Evolutionary conservation across 2,329 filamentous ascomycete species (phyloP), one percentile per base, ranked within the genome.

Genomic region (Cryphonectria carpinicola): DNA sequence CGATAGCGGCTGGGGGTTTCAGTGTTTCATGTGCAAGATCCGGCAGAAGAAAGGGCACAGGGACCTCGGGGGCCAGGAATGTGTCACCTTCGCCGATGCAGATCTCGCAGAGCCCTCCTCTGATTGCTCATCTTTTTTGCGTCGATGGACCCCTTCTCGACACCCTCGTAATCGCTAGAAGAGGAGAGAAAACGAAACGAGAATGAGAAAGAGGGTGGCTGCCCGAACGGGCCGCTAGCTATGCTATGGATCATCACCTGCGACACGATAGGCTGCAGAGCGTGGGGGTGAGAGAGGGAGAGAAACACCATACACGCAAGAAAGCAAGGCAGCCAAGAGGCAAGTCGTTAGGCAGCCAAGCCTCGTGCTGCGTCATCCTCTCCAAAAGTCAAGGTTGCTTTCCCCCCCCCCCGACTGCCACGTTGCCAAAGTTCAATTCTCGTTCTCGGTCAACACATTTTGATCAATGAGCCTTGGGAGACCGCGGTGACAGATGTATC

Each of bases 251-350:
- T 46, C 60, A 49, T 64, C 60, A 49, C n/a, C 8, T 32, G 62
- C 25, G n/a, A 17, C 62, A 46, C 17, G 25, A 37, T 32, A 60
- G 28, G 58, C 35, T 11, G 41, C 41, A 46, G 17, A 41, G 39
- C 39, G 11, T 25, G 61, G 37, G 43, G 5, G 22, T 28, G 28
- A 28, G 28, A 28, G 46, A 4, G 19, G 22, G 22, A n/a, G 46
- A 4, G 19, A n/a, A 22, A 49, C 19, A 49, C 46, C 43, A 7
- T 7, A 28, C 4, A 19, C 41, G 62, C 62, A 64, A 46, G 2
- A 46, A 25, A 22, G 17, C 63, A 65, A 65, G 63, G 63, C 63
- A 65, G 25, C 63, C 41, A 43, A n/a, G 41, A 52, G 63, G 63
- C 63, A 52, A 28, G 41, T 35, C 41, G 41, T 65, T 65, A 65